Base-by-base conservation (phyloP, 2,329 filamentous ascomycete species). In the Fusarium humuli region DNA sequence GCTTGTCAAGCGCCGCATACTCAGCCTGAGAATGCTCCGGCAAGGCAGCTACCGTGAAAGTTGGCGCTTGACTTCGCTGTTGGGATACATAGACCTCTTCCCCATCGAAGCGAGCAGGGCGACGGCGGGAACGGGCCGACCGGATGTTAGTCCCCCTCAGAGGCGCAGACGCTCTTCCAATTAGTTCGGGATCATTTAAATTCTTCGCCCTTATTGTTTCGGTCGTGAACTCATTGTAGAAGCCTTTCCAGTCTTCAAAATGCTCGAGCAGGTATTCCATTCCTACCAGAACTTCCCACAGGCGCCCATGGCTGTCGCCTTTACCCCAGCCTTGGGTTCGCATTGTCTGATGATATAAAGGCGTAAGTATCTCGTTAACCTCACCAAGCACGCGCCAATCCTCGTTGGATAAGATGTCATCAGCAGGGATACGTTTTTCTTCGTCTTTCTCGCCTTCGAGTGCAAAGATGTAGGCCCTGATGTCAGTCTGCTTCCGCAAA, bases 281-380 rank as follows among this genome's bases (percentile, higher is more conserved):
- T 16, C 34, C 34, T 37, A 16, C 6, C 6, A 37, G 8, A 4
- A 37, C 34, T 6, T 37, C 34, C 34, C 34, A 37, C 6, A 37
- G 34, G 13, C 34, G 34, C 6, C 34, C 34, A 37, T 37, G 23
- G 22, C 49, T 34, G 32, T 30, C 42, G n/a, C 45, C 52, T 27
- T n/a, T 65, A 58, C 56, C 61, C 45, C 37, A 56, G 44, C 56
- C 56, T 25, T 65, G 23, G 44, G 37, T 60, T 42, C 56, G 37
- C 23, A 50, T 65, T 11, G 50, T 65, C 40, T 50, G 37, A 50
- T 48, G 27, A 23, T 57, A 60, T 50, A 65, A 13, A 12, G 56
- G 61, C 50, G 57, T 40, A 6, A 57, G 47, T 14, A 52, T 42
- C 56, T 57, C 16, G 13, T 23, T 37, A 37, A 60, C 53, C 45